These are phyloP conservation scores for Kluyveromyces marxianus DNA, from an alignment of 1,139 yeast genomes.

Conservation along the genomic window DNA sequence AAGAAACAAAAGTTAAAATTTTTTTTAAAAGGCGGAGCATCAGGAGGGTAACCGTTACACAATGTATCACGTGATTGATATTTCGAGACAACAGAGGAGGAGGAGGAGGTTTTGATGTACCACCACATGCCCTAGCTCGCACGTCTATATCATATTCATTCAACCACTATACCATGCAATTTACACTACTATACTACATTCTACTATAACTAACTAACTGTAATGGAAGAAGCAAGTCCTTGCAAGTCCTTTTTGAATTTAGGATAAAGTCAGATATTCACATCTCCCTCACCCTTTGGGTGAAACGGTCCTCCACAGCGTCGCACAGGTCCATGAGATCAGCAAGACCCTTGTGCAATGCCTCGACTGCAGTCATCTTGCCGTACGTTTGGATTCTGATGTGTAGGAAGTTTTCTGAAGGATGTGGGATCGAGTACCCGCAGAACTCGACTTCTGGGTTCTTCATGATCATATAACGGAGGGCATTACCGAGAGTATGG, in stretches of 20 bases:
- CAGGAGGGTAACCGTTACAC: too few species aligned
- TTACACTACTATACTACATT: too few species aligned
- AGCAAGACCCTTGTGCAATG: conserved; percentile 83
- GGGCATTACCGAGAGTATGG: conserved; percentile 90
- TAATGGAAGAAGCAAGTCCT: too few species aligned
- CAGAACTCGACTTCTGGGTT: conserved; percentile 97
- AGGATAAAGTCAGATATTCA: conserved; percentile 7
- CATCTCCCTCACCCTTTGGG: conserved; percentile 47
- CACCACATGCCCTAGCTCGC: too few species aligned
- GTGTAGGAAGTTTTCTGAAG: conserved; percentile 86
- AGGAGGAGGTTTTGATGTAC: too few species aligned
- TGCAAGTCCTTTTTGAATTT: neutral
- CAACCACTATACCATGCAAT: too few species aligned
- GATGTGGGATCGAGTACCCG: conserved; percentile 98
- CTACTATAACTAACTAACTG: too few species aligned
- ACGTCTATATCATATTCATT: too few species aligned
- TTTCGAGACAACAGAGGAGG: too few species aligned
- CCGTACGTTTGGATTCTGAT: conserved; percentile 93
- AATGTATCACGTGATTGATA: too few species aligned
- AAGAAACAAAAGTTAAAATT: too few species aligned
- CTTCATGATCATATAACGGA: conserved; percentile 91
- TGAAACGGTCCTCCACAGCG: conserved; percentile 72
- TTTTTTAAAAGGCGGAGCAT: too few species aligned
- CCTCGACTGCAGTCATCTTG: conserved; percentile 80
- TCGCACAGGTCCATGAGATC: conserved; percentile 79